Percentiles rank a stretch among this genome's conserved stretches.
Evolutionary conservation across 164 flowering plant genomes (phyloP).

Genomic region (Nelumbo lutea): DNA sequence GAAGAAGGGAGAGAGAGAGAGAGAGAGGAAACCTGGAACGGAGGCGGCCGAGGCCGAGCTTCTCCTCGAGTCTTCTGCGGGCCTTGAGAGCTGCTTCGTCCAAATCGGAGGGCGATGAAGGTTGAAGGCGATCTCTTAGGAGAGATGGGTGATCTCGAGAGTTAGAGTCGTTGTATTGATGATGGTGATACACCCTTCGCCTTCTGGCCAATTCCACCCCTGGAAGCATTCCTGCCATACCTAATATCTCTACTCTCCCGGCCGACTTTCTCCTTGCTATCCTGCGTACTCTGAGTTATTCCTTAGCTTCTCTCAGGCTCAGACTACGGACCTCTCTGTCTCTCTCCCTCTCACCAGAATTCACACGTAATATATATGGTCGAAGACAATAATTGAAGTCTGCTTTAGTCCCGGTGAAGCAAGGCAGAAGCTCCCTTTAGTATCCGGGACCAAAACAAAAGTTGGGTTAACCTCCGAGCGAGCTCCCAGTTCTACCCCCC

Average conservation of each 20-base stretch:
- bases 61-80: conserved; percentile 33
- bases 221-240: conserved; percentile 38
- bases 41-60: conserved; percentile 20
- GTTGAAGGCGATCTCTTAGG: not conserved
- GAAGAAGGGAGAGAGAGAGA: not conserved
- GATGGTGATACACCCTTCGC: conserved; percentile 20
- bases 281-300: no score
- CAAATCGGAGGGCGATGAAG: conserved; percentile 12
- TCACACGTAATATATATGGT: no score
- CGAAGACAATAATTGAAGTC: no score
- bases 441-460: no score
- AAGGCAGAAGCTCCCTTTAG: no score
- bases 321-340: no score
- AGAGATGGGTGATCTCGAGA: conserved; percentile 3
- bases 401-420: no score
- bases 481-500: no score
- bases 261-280: not conserved
- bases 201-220: conserved; percentile 39
- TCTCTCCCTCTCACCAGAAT: no score
- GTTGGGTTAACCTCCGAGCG: no score
- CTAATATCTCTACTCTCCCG: no score
- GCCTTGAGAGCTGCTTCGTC: conserved; percentile 35
- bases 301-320: no score
- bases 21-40: conserved; percentile 13
- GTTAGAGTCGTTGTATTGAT: not conserved